A percentile compares a stretch with the other conserved stretches of the same genome.
phyloP scores from a whole-genome alignment of 1,139 yeast species.

The Blastobotrys illinoisensis region DNA sequence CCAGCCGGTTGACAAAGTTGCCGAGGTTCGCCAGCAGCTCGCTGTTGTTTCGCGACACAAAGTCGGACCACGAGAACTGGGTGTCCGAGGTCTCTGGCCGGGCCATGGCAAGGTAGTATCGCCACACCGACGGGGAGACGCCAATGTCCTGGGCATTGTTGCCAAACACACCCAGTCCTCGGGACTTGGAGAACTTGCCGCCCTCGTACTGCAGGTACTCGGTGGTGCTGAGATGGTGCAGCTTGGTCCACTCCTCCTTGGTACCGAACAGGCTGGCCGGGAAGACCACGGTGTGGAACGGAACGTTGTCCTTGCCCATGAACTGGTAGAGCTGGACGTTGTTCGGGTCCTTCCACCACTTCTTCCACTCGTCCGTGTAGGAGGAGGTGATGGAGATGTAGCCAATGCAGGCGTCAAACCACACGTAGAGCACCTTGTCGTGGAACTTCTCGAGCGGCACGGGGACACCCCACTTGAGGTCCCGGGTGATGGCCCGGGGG shows the following conservation, averaged over 20 bases:
- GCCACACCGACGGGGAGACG: constrained; percentile 88
- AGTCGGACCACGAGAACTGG: constrained; percentile 95
- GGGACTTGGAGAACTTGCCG: constrained; percentile 93
- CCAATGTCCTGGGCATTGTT: constrained; percentile 95
- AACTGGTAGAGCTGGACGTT: constrained; percentile 84
- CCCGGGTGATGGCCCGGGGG: constrained; percentile 96
- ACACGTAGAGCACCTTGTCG: constrained; percentile 88
- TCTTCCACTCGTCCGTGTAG: constrained; percentile 75
- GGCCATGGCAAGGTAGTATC: constrained; percentile 86
- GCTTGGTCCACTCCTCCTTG: constrained; percentile 79
- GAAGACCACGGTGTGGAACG: constrained; percentile 97
- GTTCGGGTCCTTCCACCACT: constrained; percentile 92
- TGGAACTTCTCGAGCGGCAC: constrained; percentile 77
- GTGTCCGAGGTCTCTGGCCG: constrained; percentile 96
- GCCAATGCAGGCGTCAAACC: constrained; percentile 99
- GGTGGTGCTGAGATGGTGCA: constrained; percentile 87
- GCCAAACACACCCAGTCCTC: constrained; percentile 97
- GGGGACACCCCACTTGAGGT: constrained; percentile 96
- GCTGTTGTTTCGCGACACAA: constrained; percentile 86
- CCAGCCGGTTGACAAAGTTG: constrained; percentile 89
- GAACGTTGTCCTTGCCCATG: constrained; percentile 99
- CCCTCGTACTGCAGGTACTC: constrained; percentile 97
- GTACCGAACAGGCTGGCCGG: constrained; percentile 92
- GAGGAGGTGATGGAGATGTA: constrained; percentile 94
- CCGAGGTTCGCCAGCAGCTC: constrained; percentile 95